Conservation (phyloP, 2,329 filamentous ascomycete species). For the Hypoxylon sp. region DNA sequence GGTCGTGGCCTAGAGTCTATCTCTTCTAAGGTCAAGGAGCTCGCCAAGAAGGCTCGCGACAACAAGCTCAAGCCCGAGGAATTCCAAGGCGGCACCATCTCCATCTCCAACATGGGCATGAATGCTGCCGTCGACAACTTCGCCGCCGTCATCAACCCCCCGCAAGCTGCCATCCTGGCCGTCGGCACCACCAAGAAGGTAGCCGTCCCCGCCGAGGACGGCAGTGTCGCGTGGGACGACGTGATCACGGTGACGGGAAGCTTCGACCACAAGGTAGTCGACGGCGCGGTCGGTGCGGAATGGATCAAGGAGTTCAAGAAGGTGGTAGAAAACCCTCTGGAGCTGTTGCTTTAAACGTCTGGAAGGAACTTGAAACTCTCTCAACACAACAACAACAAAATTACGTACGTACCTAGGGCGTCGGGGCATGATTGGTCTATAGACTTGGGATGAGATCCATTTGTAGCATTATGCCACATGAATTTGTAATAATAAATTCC, state of each 20-base stretch:
- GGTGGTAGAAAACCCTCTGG: constrained; percentile 95
- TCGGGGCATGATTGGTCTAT: constrained; percentile 45
- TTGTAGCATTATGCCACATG: constrained; percentile 45
- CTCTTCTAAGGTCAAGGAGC: constrained; percentile 90
- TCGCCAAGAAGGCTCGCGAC: constrained; percentile 94
- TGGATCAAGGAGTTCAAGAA: constrained; percentile 98
- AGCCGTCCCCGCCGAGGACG: constrained; percentile 85
- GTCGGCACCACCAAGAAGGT: constrained; percentile 97
- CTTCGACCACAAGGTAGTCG: constrained; percentile 99
- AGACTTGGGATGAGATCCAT: constrained; percentile 42
- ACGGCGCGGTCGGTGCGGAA: constrained; percentile 94
- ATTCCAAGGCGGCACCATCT: constrained; percentile 98
- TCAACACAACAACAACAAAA: no score
- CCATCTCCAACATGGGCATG: constrained; percentile 99
- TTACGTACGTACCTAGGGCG: constrained; percentile 38
- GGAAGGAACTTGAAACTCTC: no score
- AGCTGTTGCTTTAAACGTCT: constrained; percentile 87
- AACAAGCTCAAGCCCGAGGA: constrained; percentile 99
- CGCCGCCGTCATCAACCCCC: constrained; percentile 98
- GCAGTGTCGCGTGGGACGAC: constrained; percentile 90
- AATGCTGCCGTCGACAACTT: constrained; percentile 96
- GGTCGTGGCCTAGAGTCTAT: constrained; percentile 87
- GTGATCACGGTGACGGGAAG: constrained; percentile 94
- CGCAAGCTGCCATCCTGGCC: constrained; percentile 93
- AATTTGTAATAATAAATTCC: constrained; percentile 41